These are phyloP conservation scores for Candolleomyces eurysporus DNA, from an alignment of 768 basidiomycete species.

Conservation along the genomic window DNA sequence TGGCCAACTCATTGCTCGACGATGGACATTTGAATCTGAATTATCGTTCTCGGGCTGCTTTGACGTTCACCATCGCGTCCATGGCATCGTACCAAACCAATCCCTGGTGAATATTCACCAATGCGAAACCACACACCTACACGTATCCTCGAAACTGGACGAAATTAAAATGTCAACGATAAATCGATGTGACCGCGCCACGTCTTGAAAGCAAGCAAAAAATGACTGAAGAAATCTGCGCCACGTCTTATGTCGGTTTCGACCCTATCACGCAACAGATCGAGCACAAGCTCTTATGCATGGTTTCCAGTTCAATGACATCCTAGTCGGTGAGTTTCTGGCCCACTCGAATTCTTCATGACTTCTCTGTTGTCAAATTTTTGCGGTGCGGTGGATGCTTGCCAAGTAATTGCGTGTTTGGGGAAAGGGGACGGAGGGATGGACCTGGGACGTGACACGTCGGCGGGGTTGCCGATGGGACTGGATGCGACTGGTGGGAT, in stretches of 20 bases:
- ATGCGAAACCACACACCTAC: no score
- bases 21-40: no score
- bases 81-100: no score
- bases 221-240: slow-evolving; percentile 73
- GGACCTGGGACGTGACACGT: slow-evolving; percentile 8
- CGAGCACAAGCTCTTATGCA: slow-evolving; percentile 99
- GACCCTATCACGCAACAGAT: slow-evolving; percentile 97
- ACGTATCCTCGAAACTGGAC: no score
- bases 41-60: no score
- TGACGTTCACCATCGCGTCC: no score
- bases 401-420: background rate
- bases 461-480: slow-evolving; percentile 2
- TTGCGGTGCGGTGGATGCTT: no score
- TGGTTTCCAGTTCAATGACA: slow-evolving; percentile 99
- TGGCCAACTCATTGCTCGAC: no score
- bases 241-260: slow-evolving; percentile 94
- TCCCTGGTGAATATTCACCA: no score
- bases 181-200: no score
- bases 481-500: background rate
- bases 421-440: background rate
- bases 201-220: slow-evolving; percentile 5
- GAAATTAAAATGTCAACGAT: no score
- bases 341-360: slow-evolving; percentile 3
- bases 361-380: background rate
- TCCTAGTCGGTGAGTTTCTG: slow-evolving; percentile 78